Conservation (phyloP, 2,329 filamentous ascomycete genomes). For the Hypoxylon sp. region DNA sequence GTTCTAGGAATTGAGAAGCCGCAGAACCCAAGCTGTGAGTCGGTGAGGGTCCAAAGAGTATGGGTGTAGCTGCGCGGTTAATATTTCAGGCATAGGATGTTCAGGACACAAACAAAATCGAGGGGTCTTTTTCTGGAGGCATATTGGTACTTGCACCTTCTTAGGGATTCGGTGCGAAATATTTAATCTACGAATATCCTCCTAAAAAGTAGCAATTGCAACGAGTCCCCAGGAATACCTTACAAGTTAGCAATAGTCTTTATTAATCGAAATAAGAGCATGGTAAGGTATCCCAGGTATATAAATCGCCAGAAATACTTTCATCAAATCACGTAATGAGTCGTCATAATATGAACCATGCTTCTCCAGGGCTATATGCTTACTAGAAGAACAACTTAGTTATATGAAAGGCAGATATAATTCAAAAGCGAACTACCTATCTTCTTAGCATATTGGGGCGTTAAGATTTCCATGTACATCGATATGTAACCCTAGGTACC, state of each 20-base stretch:
- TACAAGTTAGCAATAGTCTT: not conserved
- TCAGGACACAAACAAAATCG: not conserved
- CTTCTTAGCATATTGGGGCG: too few species aligned
- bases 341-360: too few species aligned
- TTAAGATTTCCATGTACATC: too few species aligned
- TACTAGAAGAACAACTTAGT: too few species aligned
- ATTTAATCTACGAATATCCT: not conserved
- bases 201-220: not conserved
- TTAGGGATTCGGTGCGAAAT: not conserved
- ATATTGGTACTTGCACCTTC: not conserved
- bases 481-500: too few species aligned
- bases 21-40: constrained; percentile 47
- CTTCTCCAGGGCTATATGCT: too few species aligned
- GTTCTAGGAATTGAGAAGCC: constrained; percentile 37
- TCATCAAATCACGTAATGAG: too few species aligned
- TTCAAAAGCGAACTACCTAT: too few species aligned
- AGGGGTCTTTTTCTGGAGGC: not conserved
- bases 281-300: too few species aligned
- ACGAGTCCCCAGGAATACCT: not conserved
- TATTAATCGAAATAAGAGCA: not conserved
- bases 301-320: too few species aligned
- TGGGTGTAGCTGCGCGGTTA: constrained; percentile 11
- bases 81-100: not conserved
- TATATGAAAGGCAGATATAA: too few species aligned
- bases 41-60: constrained; percentile 41